Evolutionary conservation across 257 asterid species (phyloP).

Genomic region (Misopates orontium): DNA sequence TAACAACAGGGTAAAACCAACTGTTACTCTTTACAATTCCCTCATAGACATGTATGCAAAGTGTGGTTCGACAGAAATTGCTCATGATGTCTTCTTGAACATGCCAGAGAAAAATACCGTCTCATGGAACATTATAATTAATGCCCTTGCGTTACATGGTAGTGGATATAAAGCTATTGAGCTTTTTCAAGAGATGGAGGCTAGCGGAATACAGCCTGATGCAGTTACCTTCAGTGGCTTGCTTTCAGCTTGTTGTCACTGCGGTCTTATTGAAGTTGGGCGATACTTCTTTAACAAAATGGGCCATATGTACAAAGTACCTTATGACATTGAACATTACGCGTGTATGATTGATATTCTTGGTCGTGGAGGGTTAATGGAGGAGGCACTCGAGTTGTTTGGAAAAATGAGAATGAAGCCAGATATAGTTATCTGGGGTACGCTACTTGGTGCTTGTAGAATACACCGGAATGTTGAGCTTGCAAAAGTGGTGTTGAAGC

Average conservation of each 20-base stretch:
- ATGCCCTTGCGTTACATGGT: constrained; percentile 58
- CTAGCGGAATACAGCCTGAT: constrained; percentile 46
- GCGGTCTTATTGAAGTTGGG: constrained; percentile 58
- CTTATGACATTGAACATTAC: constrained; percentile 50
- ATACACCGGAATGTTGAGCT: constrained; percentile 37
- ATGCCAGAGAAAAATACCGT: constrained; percentile 46
- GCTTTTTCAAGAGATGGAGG: constrained; percentile 60
- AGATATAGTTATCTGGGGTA: constrained; percentile 56
- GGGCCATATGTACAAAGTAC: constrained; percentile 32
- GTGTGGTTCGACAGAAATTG: constrained; percentile 58
- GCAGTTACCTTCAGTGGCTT: constrained; percentile 57
- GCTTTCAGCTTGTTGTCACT: constrained; percentile 69
- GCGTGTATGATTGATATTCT: constrained; percentile 64
- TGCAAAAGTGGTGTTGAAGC: constrained; percentile 52
- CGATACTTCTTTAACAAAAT: constrained; percentile 47
- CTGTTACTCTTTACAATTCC: constrained; percentile 44
- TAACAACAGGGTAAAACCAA: constrained; percentile 20
- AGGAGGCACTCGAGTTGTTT: constrained; percentile 49
- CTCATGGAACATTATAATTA: constrained; percentile 66
- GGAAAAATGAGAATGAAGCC: constrained; percentile 57
- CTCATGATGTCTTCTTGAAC: constrained; percentile 37
- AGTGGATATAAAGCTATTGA: constrained; percentile 47
- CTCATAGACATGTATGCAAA: constrained; percentile 72
- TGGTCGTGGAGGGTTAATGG: constrained; percentile 55
- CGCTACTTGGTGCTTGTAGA: constrained; percentile 63